These are phyloP conservation scores for Sordaria brevicollis DNA, from an alignment of 495 filamentous ascomycete genomes.

Conservation along the genomic window DNA sequence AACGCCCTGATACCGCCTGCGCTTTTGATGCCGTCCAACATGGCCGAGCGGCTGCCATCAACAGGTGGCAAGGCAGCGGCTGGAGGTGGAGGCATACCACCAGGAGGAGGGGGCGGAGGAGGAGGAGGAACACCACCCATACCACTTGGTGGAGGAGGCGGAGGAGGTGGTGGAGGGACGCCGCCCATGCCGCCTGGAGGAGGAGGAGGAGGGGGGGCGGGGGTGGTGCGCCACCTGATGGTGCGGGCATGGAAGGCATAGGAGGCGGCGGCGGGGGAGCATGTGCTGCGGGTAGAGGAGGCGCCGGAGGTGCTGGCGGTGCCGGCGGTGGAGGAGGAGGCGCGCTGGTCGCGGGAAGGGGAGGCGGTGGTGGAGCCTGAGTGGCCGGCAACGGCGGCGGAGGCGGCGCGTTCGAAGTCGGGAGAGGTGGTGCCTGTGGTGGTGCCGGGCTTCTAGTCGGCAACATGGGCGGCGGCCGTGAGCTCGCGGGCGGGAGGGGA, in stretches of 20 bases:
- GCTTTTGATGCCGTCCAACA: conserved; percentile 74
- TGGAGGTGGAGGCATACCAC: conserved; percentile 35
- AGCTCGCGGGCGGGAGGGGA: conserved; percentile 44
- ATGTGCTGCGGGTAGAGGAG: conserved; percentile 18
- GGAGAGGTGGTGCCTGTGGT: conserved; percentile 36
- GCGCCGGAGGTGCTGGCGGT: conserved; percentile 21
- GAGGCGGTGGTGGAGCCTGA: conserved; percentile 27
- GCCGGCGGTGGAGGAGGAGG: conserved; percentile 31
- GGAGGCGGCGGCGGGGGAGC: conserved; percentile 29
- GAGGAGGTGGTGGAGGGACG: conserved; percentile 31
- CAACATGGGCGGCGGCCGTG: conserved; percentile 31
- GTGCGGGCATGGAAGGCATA: conserved; percentile 26
- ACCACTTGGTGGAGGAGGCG: conserved; percentile 20
- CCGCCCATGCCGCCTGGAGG: conserved; percentile 18
- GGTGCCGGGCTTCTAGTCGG: conserved; percentile 32
- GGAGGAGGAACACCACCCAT: conserved; percentile 31
- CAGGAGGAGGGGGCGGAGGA: conserved; percentile 46
- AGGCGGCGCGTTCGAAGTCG: conserved; percentile 24
- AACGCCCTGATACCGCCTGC: conserved; percentile 63
- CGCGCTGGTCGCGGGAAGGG: conserved; percentile 16
- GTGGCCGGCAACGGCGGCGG: conserved; percentile 26
- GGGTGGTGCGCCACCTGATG: conserved; percentile 18
- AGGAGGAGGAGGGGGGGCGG: conserved; percentile 33
- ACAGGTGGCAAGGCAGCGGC: conserved; percentile 43
- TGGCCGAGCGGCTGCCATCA: conserved; percentile 44